A percentile compares a stretch with the other conserved stretches of the same genome.
Conservation (phyloP, 331 rosid species). For the Malus hybrid region DNA sequence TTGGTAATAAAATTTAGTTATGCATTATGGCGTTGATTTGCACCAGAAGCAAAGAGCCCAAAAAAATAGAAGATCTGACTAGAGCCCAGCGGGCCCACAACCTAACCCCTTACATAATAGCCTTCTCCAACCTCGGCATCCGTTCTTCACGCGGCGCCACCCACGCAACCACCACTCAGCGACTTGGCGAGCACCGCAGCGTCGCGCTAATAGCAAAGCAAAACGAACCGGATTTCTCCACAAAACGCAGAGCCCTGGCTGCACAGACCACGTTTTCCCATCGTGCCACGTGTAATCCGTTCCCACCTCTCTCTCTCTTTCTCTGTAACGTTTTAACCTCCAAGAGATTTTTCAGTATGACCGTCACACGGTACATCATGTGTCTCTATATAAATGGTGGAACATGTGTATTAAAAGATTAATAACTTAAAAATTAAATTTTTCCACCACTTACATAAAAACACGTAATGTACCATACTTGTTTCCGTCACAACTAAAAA, state of each 20-base stretch:
- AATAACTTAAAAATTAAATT: too few relatives aligned
- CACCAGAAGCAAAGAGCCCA: neutral
- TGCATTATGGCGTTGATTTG: neutral
- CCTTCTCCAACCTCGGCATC: neutral
- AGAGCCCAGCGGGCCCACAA: neutral
- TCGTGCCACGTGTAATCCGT: conserved; percentile 4
- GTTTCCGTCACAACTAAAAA: too few relatives aligned
- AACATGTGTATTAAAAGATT: too few relatives aligned
- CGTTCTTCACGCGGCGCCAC: neutral
- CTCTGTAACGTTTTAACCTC: neutral
- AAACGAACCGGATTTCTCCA: neutral
- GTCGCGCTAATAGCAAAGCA: neutral
- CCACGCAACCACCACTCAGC: neutral
- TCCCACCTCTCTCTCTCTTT: neutral
- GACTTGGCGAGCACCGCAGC: conserved; percentile 9
- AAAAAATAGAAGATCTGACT: neutral
- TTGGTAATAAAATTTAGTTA: too few relatives aligned
- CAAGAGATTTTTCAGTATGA: too few relatives aligned
- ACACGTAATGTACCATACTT: too few relatives aligned
- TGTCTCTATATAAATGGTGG: too few relatives aligned
- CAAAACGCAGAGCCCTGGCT: too few relatives aligned
- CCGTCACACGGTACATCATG: too few relatives aligned
- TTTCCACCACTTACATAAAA: too few relatives aligned
- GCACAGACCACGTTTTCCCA: conserved; percentile 13
- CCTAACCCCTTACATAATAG: neutral